Conservation (phyloP, 1,284 basidiomycete species). For the Entoloma clypeatum region DNA sequence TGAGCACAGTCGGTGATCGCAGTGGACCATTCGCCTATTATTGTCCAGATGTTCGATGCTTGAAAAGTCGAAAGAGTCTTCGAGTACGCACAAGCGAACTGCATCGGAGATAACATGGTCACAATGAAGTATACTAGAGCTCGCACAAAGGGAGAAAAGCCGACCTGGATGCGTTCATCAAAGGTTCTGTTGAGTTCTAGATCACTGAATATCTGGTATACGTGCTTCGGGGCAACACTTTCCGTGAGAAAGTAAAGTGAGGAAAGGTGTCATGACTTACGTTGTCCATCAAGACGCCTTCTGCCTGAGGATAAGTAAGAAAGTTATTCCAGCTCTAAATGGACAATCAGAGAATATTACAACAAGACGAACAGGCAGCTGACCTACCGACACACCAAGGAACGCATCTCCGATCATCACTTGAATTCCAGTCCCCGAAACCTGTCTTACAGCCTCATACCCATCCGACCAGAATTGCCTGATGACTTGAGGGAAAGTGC, state of each 20-base stretch:
- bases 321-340: slow-evolving; percentile 58
- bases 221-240: slow-evolving; percentile 44
- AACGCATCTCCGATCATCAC: slow-evolving; percentile 78
- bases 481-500: slow-evolving; percentile 39
- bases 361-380: not conserved
- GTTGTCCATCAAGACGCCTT: slow-evolving; percentile 61
- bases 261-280: slow-evolving; percentile 35
- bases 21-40: slow-evolving; percentile 76
- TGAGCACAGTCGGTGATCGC: slow-evolving; percentile 79
- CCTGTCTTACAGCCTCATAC: slow-evolving; percentile 50
- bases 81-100: slow-evolving; percentile 45
- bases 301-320: slow-evolving; percentile 47
- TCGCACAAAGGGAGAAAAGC: slow-evolving; percentile 12
- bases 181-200: slow-evolving; percentile 51
- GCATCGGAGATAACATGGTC: not conserved
- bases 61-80: slow-evolving; percentile 38
- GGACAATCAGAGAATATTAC: not conserved
- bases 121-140: not conserved
- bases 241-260: slow-evolving; percentile 7
- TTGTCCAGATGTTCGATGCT: slow-evolving; percentile 53
- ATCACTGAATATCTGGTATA: slow-evolving; percentile 77
- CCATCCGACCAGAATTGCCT: slow-evolving; percentile 54
- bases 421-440: slow-evolving; percentile 41
- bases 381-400: slow-evolving; percentile 49
- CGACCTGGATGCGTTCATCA: slow-evolving; percentile 53